Evolutionary conservation across 2,329 filamentous ascomycete genomes (phyloP), one percentile per base, ranked within the genome.

Genomic region (Fusarium sp.): DNA sequence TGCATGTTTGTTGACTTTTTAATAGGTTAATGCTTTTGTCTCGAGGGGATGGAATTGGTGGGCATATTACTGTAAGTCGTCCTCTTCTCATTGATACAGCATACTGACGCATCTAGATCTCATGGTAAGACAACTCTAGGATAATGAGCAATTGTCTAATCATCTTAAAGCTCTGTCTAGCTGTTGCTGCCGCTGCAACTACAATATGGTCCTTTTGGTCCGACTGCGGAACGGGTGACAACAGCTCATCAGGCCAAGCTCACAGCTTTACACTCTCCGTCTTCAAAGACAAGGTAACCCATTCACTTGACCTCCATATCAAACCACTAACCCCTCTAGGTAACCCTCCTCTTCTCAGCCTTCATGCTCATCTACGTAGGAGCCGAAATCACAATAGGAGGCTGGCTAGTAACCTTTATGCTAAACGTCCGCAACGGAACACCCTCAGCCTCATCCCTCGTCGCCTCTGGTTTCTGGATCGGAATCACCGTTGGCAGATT

Each of bases 381-480:
- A 20, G 20, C 59, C 7, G 38, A 52, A 62, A 13, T 62, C 2
- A 52, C 42, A 34, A 37, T 52, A 18, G 59, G 42, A 31, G 59
- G 59, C 59, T 62, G 59, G 59, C 20, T 62, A 7, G 35, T 60
- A 18, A 60, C 57, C 24, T 60, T 60, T 11, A 60, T 62, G 59
- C 47, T 62, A 14, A 57, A 45, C 40, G 56, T 59, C 56, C 56
- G 56, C 34, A 59, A 59, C 56, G 56, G 56, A 16, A 59, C 56
- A 10, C 37, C 59, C 37, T 62, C 59, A 4, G 59, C 59, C 40
- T 62, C 59, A 6, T 62, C 59, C 2, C 45, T 62, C 29, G 59
- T 62, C 59, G 59, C 42, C 13, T 62, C 59, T 16, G 59, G 59
- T 10, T 52, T 62, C 42, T 62, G 59, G 59, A 62, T 62, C 34